Conservation (phyloP, 169 alveolate species). For the Neospora caninum region DNA sequence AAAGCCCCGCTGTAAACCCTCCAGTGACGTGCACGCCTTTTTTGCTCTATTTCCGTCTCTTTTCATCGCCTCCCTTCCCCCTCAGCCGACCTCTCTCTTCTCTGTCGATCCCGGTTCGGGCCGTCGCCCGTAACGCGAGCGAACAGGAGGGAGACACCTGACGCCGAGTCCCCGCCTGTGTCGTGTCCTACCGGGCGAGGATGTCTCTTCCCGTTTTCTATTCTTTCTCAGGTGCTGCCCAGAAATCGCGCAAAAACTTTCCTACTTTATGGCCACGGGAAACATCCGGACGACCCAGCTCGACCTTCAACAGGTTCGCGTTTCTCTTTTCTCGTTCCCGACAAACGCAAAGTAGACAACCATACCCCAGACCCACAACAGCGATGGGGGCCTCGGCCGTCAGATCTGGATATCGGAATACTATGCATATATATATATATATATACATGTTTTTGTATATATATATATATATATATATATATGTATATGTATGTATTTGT, state of each 20-base stretch:
- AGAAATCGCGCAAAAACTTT: slow-evolving; percentile 39
- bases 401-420: background rate
- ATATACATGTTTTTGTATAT: background rate
- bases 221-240: slow-evolving; percentile 44
- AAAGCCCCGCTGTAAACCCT: background rate
- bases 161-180: no score
- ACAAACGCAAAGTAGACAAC: background rate
- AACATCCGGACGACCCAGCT: slow-evolving; percentile 85
- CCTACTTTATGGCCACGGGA: slow-evolving; percentile 96
- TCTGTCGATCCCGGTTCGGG: no score
- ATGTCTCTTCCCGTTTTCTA: no score
- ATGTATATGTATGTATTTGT: background rate
- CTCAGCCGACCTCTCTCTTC: no score
- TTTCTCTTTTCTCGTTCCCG: background rate
- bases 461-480: background rate
- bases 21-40: no score
- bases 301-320: slow-evolving; percentile 75
- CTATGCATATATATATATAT: background rate
- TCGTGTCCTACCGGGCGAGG: no score
- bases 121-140: no score
- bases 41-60: no score
- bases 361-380: no score
- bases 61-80: no score
- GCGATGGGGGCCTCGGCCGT: no score
- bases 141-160: no score